These are phyloP conservation scores for Vigna hirtella DNA, from an alignment of 306 rosid genomes.

Conservation along the genomic window DNA sequence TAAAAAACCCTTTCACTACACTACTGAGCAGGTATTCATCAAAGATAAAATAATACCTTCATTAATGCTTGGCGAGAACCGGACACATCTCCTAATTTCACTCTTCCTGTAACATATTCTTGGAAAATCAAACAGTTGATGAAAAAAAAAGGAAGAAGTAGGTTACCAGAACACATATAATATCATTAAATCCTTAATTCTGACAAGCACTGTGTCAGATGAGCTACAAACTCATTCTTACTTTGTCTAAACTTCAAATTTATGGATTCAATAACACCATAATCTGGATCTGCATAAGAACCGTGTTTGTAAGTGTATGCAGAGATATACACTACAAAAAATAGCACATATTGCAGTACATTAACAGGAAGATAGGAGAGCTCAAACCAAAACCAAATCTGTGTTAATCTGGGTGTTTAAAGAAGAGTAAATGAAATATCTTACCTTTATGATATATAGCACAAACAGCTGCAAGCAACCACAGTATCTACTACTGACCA, in stretches of 20 bases:
- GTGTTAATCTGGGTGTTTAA: not conserved
- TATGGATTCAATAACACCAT: not conserved
- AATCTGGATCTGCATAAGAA: constrained; percentile 1
- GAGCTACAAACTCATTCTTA: not conserved
- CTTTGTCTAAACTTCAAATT: not conserved
- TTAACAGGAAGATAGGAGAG: not conserved
- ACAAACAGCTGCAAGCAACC: constrained; percentile 9
- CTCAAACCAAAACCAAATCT: not conserved
- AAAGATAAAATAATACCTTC: not conserved
- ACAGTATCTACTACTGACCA: not conserved
- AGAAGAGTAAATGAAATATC: not conserved
- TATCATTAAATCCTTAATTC: not conserved
- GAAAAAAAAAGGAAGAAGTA: not conserved
- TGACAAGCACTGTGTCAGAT: not conserved
- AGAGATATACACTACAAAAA: not conserved
- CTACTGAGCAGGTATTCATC: not conserved
- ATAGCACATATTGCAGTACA: not conserved
- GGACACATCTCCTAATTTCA: not conserved
- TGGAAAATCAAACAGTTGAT: not conserved
- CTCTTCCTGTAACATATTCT: not conserved
- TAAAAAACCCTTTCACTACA: not conserved
- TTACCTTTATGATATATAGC: not conserved
- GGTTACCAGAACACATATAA: not conserved
- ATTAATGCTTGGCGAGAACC: not conserved
- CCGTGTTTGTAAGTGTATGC: not conserved